phyloP scores from a whole-genome alignment of 2,329 filamentous ascomycete species.

The Samsoniella hepiali region DNA sequence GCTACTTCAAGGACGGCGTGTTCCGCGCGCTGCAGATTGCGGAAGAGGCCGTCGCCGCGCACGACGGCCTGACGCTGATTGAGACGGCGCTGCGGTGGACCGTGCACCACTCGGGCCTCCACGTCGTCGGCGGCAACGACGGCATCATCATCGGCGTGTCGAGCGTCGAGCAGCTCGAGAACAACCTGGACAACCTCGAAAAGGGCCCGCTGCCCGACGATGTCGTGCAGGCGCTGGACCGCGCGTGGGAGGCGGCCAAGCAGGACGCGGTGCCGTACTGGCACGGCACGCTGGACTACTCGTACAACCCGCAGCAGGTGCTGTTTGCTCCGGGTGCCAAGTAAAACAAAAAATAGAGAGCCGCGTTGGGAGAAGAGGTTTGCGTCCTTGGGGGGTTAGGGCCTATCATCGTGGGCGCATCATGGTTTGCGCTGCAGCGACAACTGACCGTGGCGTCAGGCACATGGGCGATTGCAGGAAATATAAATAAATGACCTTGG shows the following conservation, averaged over 20 bases:
- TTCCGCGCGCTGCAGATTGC: constrained; percentile 64
- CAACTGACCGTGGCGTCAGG: not conserved
- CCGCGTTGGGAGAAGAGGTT: not conserved
- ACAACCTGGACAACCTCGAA: constrained; percentile 56
- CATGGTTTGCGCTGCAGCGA: not conserved
- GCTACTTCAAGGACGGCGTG: constrained; percentile 68
- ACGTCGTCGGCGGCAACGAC: constrained; percentile 53
- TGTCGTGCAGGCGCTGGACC: constrained; percentile 69
- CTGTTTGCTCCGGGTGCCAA: constrained; percentile 51
- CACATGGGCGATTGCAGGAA: not conserved
- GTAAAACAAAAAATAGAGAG: constrained; percentile 27
- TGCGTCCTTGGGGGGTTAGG: too few relatives aligned
- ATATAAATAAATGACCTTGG: not conserved
- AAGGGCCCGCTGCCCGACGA: constrained; percentile 74
- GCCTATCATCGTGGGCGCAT: not conserved
- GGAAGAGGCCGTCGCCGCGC: constrained; percentile 64
- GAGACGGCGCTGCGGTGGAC: constrained; percentile 74
- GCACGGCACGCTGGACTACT: constrained; percentile 62
- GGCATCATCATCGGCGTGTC: constrained; percentile 60
- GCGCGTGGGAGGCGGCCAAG: constrained; percentile 74
- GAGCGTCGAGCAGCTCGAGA: constrained; percentile 53
- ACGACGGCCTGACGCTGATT: constrained; percentile 65
- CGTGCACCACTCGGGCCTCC: constrained; percentile 64
- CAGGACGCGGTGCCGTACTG: constrained; percentile 50
- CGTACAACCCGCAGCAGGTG: constrained; percentile 60